Conservation (phyloP, 73 alveolate genomes). For the Stentor coeruleus region DNA sequence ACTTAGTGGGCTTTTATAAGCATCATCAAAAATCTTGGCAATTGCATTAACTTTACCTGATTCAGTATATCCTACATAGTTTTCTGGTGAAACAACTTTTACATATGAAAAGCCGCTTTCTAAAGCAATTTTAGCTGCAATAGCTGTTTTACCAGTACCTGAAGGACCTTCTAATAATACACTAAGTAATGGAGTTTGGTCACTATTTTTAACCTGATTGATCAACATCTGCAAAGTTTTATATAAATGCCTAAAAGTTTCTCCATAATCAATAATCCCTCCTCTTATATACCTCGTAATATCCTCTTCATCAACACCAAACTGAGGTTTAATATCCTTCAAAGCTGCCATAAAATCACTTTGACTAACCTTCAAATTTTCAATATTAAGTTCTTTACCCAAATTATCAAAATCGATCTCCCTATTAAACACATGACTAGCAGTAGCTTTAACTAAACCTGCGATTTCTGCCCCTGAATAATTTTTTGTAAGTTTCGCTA, state of each 20-base stretch:
- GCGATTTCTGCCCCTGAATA: constrained; percentile 98
- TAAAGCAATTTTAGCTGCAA: constrained; percentile 93
- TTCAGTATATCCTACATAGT: constrained; percentile 82
- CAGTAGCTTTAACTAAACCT: constrained; percentile 90
- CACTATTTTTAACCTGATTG: constrained; percentile 61
- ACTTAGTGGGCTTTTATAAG: constrained; percentile 91
- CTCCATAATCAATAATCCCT: constrained; percentile 80
- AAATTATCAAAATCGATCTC: constrained; percentile 46
- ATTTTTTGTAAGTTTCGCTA: constrained; percentile 85
- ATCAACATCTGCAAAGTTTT: constrained; percentile 38
- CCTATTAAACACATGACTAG: constrained; percentile 76
- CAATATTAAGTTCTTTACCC: constrained; percentile 38
- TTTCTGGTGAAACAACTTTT: constrained; percentile 94
- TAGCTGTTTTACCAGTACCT: constrained; percentile 98
- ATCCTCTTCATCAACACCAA: constrained; percentile 90
- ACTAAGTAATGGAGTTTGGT: constrained; percentile 77
- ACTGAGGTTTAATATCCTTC: constrained; percentile 94
- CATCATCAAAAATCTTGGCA: constrained; percentile 97
- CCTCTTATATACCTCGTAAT: constrained; percentile 79
- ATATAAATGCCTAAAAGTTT: constrained; percentile 42
- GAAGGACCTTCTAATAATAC: constrained; percentile 90
- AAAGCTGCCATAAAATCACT: constrained; percentile 88
- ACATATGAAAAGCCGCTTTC: constrained; percentile 95
- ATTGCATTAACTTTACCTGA: constrained; percentile 55
- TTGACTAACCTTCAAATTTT: constrained; percentile 66